Conservation (phyloP, 2,329 filamentous ascomycete genomes). For the Penicillium brasilianum region DNA sequence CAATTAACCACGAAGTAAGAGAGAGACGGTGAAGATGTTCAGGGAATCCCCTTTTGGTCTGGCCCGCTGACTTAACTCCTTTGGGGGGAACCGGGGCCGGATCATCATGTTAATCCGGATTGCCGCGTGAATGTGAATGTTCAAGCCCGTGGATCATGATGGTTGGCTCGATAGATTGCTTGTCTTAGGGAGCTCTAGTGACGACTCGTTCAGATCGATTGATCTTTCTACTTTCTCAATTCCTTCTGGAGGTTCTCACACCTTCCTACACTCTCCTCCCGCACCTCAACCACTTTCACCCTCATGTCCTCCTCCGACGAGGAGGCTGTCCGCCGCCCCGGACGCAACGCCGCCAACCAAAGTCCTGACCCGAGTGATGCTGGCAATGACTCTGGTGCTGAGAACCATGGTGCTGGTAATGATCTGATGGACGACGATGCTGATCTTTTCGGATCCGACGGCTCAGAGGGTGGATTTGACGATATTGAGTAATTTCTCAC, state of each 20-base stretch:
- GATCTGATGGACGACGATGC: conserved; percentile 44
- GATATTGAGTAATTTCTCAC: conserved; percentile 38
- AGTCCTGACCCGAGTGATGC: conserved; percentile 37
- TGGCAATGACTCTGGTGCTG: conserved; percentile 30
- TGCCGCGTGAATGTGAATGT: conserved; percentile 5
- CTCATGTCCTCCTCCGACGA: conserved; percentile 48
- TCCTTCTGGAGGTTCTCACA: background rate
- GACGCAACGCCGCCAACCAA: conserved; percentile 34
- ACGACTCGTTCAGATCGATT: background rate
- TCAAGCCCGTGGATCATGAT: conserved; percentile 3
- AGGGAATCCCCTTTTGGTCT: conserved; percentile 27
- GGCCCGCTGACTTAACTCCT: conserved; percentile 26
- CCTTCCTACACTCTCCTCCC: background rate
- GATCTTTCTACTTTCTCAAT: background rate
- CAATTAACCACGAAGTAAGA: conserved; percentile 7
- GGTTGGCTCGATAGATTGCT: background rate
- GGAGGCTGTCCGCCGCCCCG: conserved; percentile 43
- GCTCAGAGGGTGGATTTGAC: conserved; percentile 48
- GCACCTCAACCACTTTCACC: background rate
- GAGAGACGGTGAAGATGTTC: conserved; percentile 20
- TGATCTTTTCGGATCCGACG: conserved; percentile 54
- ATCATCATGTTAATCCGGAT: conserved; percentile 29
- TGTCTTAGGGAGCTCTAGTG: background rate
- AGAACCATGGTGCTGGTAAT: conserved; percentile 15
- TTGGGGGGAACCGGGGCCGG: conserved; percentile 29